These are phyloP conservation scores for Ganoderma meredithae DNA, from an alignment of 1,284 basidiomycete species.

Conservation along the genomic window DNA sequence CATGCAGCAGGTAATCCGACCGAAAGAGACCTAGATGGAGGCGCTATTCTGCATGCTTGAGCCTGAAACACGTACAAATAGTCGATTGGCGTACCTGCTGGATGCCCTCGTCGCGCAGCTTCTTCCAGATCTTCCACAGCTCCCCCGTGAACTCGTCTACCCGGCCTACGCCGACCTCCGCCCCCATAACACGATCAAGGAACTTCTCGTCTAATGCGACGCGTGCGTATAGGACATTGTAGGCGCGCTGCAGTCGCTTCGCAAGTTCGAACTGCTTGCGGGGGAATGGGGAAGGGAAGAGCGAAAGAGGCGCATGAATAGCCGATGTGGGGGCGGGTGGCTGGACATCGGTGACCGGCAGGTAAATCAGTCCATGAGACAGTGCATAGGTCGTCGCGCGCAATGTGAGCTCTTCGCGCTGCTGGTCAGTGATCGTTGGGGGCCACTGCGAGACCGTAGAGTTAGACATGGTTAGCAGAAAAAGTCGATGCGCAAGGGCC, in stretches of 20 bases:
- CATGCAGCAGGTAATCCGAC: conserved; percentile 95
- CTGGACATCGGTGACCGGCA: conserved; percentile 62
- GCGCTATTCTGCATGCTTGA: conserved; percentile 53
- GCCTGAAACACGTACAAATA: not conserved
- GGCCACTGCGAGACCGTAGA: conserved; percentile 63
- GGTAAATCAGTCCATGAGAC: conserved; percentile 85
- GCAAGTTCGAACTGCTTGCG: conserved; percentile 75
- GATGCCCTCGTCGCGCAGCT: conserved; percentile 66
- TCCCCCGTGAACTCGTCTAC: conserved; percentile 90
- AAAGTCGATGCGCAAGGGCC: not conserved
- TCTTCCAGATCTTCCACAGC: conserved; percentile 89
- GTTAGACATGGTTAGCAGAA: conserved; percentile 16
- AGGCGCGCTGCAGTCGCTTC: conserved; percentile 73
- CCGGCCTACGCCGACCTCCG: conserved; percentile 73
- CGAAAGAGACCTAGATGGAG: conserved; percentile 93
- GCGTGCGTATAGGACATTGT: conserved; percentile 88
- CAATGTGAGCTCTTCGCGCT: conserved; percentile 66
- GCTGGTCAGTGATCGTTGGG: conserved; percentile 64
- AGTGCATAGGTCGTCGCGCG: conserved; percentile 87
- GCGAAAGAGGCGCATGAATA: conserved; percentile 89
- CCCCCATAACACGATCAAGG: conserved; percentile 85
- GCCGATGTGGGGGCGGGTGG: conserved; percentile 68
- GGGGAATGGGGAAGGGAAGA: conserved; percentile 91
- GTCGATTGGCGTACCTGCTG: conserved; percentile 47
- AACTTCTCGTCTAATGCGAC: conserved; percentile 86